A percentile compares a stretch with the other conserved stretches of the same genome.
These are phyloP conservation scores for Debaryomyces coudertii DNA, from an alignment of 1,139 yeast species.

Conservation along the genomic window DNA sequence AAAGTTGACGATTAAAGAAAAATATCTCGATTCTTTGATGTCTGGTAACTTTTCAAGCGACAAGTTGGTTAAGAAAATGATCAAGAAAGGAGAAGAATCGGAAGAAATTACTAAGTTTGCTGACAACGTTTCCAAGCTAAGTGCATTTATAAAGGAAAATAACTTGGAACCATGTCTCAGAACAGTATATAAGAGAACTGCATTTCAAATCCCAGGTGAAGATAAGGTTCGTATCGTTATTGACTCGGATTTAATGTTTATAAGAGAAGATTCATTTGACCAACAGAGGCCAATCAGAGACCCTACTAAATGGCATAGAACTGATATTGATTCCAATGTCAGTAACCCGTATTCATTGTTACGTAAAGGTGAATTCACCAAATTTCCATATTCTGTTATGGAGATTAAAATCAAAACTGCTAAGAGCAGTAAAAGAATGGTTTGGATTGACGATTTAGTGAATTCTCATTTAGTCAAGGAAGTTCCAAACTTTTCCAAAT, in stretches of 20 bases:
- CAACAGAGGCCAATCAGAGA: conserved; percentile 84
- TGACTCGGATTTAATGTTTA: conserved; percentile 84
- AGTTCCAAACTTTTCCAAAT: conserved; percentile 88
- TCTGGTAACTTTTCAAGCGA: conserved; percentile 49
- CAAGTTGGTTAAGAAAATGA: conserved; percentile 36
- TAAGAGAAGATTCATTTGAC: conserved; percentile 91
- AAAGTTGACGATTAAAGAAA: conserved; percentile 73
- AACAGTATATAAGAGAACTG: conserved; percentile 87
- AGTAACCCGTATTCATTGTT: conserved; percentile 70
- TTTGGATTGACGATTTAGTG: conserved; percentile 88
- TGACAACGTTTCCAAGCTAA: conserved; percentile 41
- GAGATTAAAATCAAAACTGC: conserved; percentile 75
- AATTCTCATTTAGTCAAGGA: conserved; percentile 84
- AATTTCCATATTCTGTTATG: conserved; percentile 90
- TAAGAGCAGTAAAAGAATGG: conserved; percentile 44
- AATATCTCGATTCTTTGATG: conserved; percentile 66
- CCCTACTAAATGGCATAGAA: conserved; percentile 88
- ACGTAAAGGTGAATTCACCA: conserved; percentile 82
- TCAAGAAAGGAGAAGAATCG: conserved; percentile 25
- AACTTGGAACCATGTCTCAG: conserved; percentile 84
- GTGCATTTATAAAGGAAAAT: conserved; percentile 63
- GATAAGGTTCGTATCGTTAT: conserved; percentile 86
- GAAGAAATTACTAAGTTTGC: conserved; percentile 26
- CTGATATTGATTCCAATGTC: conserved; percentile 80
- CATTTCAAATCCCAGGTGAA: conserved; percentile 98